Base-by-base conservation (phyloP, 257 asterid species). In the Ehretia macrophylla region DNA sequence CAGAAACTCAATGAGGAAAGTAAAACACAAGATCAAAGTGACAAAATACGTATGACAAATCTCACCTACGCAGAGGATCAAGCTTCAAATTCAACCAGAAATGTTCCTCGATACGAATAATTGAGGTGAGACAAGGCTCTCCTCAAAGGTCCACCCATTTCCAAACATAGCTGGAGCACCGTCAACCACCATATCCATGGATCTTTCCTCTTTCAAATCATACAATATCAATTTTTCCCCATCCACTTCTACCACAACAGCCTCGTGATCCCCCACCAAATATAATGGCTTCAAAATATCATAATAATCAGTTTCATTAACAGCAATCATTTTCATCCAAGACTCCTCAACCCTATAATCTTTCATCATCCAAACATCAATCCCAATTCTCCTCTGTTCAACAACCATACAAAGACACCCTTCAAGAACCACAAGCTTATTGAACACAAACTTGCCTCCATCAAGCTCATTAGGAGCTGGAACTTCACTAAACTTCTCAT, bases 331-430 rank as follows among this genome's bases (percentile, higher is more conserved):
- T 45, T 74, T 80, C 5, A 46, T 67, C 83, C 83, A 80, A 16
- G 79, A 77, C 8, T 65, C 70, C 16, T 32, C 55, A 17, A 62
- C 54, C 4, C 81, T 77, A 51, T 77, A 80, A 40, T 74, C 72
- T 52, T 74, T 72, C 83, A 80, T 80, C 20, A n/a, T 18, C 84
- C 82, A 81, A 67, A 77, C 57, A 60, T 72, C 76, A 35, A 50
- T 32, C 38, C 14, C 23, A 8, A 20, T 59, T 5, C 18, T 8
- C 6, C 32, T 11, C 6, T 22, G 10, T 60, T 49, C 52, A 47
- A 67, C 71, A 22, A 66, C 47, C 75, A 83, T 48, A 55, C 84
- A 78, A 59, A 83, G 80, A 57, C 86, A 75, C 0, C 81, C 84
- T 8, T 61, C 66, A 72, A 79, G 71, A 65, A 39, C 72, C 66